Evolutionary conservation across 371 early-diverging fungal species (phyloP), one percentile per base, ranked within the genome.

Genomic region (Lichtheimia corymbifera): DNA sequence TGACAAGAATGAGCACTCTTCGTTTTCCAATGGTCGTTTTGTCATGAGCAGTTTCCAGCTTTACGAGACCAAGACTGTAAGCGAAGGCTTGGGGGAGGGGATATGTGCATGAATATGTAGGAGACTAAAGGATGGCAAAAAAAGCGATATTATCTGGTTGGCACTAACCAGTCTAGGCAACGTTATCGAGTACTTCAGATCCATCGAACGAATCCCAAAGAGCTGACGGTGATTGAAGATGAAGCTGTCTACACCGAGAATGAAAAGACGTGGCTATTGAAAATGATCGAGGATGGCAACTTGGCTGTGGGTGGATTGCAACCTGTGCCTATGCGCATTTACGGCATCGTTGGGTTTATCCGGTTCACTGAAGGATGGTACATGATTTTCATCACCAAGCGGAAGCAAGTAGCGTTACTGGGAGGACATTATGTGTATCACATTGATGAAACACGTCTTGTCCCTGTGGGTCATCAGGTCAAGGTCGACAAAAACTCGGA

Each of bases 371-470:
- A 93, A 58, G 95, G 96, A 0, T 94, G 91, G 76, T 98, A 97
- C 69, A 84, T 97, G 62, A 87, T 91, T 17, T 72, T 97, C n/a
- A 88, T 97, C 54, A 96, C 93, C 2, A 90, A 91, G 28, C 70
- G 92, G 17, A 84, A 86, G 25, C 90, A 92, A n/a, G 96, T 97
- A 1, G 97, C 97, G 0, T 62, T 95, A 30, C 75, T 97, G 11
- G 97, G 97, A n/a, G 97, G 97, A 0, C 96, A 97, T 67, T 91
- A 93, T 65, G 81, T 98, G 9, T 95, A 95, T 69, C 97, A 97
- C 59, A 92, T 97, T 47, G 97, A 97, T 57, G 95, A 93, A 27
- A 96, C 95, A 0, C 68, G 87, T 15, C 76, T 95, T 12, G 71
- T 97, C 4, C 86, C 88, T 50, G 83, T 95, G 54, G 86, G 84